Conservation (phyloP, 1,284 basidiomycete genomes). For the Ganoderma lucidum region DNA sequence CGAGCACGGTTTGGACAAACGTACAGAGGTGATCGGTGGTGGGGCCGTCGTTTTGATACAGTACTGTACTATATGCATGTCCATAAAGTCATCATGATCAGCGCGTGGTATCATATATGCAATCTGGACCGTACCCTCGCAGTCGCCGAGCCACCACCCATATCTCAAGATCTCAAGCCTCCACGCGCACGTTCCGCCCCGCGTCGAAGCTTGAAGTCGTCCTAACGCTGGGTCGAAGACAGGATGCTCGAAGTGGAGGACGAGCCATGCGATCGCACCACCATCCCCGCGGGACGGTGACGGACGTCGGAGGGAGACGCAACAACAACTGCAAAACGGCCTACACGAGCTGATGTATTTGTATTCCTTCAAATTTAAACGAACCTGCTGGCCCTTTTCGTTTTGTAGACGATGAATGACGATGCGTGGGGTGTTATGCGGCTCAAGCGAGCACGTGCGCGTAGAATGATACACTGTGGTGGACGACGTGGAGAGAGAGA, state of each 20-base stretch:
- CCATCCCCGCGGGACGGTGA: background rate
- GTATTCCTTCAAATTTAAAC: background rate
- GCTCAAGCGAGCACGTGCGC: background rate
- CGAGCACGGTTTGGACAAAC: no score
- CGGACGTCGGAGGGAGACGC: background rate
- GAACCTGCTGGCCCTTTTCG: background rate
- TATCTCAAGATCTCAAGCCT: no score
- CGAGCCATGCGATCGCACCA: background rate
- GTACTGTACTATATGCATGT: no score
- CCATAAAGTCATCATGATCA: no score
- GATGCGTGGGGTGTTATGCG: background rate
- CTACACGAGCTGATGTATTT: background rate
- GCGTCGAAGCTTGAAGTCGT: no score
- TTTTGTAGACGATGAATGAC: background rate
- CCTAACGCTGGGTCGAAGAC: no score
- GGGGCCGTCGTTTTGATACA: no score
- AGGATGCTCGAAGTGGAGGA: background rate
- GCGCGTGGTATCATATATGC: no score
- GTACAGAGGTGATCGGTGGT: no score
- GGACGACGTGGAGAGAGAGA: background rate
- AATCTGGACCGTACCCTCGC: no score
- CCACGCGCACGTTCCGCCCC: no score
- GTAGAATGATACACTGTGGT: constrained; percentile 2
- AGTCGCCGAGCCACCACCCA: no score
- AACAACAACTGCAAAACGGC: background rate